Evolutionary conservation across 169 alveolate genomes (phyloP).

Genomic region (Plasmodium sp.): DNA sequence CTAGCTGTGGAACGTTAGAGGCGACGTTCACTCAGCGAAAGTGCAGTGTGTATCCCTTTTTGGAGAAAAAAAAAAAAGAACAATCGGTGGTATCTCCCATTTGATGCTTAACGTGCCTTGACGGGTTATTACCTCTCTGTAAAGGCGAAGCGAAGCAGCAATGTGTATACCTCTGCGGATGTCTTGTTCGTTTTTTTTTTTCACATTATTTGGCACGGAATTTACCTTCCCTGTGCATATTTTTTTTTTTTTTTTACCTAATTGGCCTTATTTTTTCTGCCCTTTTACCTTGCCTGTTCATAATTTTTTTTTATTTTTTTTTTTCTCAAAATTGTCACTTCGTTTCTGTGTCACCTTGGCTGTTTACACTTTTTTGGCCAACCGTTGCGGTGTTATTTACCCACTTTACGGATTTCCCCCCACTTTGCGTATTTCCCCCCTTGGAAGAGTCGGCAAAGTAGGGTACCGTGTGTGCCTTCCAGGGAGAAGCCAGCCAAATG

Average conservation of each 20-base stretch:
- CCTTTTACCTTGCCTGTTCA: background rate
- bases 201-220: background rate
- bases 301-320: background rate
- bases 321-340: background rate
- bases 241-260: background rate
- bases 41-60: background rate
- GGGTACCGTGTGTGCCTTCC: background rate
- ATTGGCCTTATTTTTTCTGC: background rate
- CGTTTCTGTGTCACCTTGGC: background rate
- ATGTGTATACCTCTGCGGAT: background rate
- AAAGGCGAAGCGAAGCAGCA: background rate
- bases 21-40: background rate
- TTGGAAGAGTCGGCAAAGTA: background rate
- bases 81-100: background rate
- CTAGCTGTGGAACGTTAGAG: background rate
- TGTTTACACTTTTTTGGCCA: background rate
- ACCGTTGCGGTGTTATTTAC: background rate
- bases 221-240: slow-evolving; percentile 3
- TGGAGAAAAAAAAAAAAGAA: background rate
- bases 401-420: background rate
- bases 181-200: background rate
- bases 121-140: background rate
- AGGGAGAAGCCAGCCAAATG: background rate
- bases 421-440: background rate
- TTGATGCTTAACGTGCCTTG: background rate